Conservation (phyloP, 208 protist genomes). For the Acanthamoeba healyi region DNA sequence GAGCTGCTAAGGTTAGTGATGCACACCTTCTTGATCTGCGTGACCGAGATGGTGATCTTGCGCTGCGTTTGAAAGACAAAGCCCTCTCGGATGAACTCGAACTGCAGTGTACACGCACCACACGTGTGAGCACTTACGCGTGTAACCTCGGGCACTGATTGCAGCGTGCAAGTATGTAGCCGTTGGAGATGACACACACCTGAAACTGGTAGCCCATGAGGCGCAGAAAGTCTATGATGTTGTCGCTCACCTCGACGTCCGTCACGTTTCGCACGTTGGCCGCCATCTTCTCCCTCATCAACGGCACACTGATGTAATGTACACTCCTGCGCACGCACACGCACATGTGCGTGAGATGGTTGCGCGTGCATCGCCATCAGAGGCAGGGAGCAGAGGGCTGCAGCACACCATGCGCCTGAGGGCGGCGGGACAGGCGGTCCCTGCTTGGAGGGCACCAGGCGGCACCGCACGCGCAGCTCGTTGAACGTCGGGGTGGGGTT, state of each 20-base stretch:
- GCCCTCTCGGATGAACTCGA: slow-evolving; percentile 25
- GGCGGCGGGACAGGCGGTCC: background rate
- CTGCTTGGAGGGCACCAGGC: slow-evolving; percentile 33
- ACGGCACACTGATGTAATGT: slow-evolving; percentile 13
- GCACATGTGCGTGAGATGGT: background rate
- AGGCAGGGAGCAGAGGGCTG: background rate
- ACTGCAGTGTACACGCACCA: background rate
- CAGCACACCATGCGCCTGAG: background rate
- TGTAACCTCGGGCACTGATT: background rate
- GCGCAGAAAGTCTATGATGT: slow-evolving; percentile 29
- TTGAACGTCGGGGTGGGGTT: slow-evolving; percentile 7
- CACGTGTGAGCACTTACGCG: background rate
- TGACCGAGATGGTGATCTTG: slow-evolving; percentile 23
- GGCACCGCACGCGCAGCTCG: slow-evolving; percentile 35
- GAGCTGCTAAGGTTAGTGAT: background rate
- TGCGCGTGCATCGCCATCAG: background rate
- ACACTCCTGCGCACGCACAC: background rate
- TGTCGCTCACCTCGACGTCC: slow-evolving; percentile 29
- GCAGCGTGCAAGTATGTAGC: background rate
- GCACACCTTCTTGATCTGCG: slow-evolving; percentile 3
- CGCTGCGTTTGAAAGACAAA: slow-evolving; percentile 35
- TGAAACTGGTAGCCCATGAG: slow-evolving; percentile 29
- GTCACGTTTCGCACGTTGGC: slow-evolving; percentile 46
- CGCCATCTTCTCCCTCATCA: slow-evolving; percentile 16
- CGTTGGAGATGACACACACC: background rate